Base-by-base conservation (phyloP, 2,329 filamentous ascomycete species). In the Coleophoma crateriformis region DNA sequence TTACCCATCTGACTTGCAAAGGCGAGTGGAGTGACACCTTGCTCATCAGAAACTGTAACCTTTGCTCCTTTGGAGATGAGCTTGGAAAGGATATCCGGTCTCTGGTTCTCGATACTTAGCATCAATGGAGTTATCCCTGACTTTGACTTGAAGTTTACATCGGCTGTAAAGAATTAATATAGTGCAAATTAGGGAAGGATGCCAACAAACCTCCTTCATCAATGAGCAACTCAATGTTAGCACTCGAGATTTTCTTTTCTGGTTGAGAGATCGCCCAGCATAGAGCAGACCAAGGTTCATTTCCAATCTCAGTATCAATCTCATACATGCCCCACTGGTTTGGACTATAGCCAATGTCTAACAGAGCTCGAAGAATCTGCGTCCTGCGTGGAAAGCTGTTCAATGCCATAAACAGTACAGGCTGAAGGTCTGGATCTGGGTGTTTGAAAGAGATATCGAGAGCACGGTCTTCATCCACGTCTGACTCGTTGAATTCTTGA, bases 231-330 rank as follows among this genome's bases (percentile, higher is more conserved):
- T 77, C 70, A 52, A 87, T 78, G 41, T 84, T 68, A 2, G 69
- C 64, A 33, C 74, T 79, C 62, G 81, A 84, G 40, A 86, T 74
- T 53, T 74, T 76, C 63, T 85, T 85, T 54, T 85, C 78, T 0
- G 82, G 79, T 55, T 86, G 82, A 7, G 79, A 66, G 47, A 87
- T 69, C 0, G 79, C 75, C 82, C 82, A 87, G 44, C 77, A 67
- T 5, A 87, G 66, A 2, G 83, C 67, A 2, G 78, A 78, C 39
- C 82, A 71, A 10, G 71, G 67, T 61, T 87, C 82, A 19, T 32
- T 8, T 38, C 22, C 43, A 33, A 27, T 20, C 7, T 44, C 46
- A 12, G 46, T 20, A 49, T 84, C 79, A 50, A 81, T 70, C 13
- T 50, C 41, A 4, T 32, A 39, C 13, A 47, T 14, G 35, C 43